Percentiles rank a stretch among this genome's conserved stretches.
Conservation (phyloP, 768 basidiomycete species). For the Termitomyces sp. region DNA sequence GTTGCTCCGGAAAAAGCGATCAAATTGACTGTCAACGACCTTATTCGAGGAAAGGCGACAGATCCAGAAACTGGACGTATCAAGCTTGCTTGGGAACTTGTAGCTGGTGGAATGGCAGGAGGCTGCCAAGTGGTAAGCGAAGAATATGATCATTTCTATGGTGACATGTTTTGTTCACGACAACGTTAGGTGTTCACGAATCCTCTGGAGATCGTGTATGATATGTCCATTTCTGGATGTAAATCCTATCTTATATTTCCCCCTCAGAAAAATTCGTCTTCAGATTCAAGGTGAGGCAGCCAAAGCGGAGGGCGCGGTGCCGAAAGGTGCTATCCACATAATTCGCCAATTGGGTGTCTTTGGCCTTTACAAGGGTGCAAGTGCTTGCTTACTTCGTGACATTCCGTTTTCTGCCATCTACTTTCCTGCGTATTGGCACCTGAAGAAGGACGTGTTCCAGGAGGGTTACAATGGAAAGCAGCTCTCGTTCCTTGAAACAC, state of each 20-base stretch:
- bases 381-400: constrained; percentile 90
- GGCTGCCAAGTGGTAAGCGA: constrained; percentile 93
- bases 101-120: constrained; percentile 91
- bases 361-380: constrained; percentile 90
- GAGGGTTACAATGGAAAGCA: constrained; percentile 96
- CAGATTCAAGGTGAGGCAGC: constrained; percentile 96
- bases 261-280: constrained; percentile 78
- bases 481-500: constrained; percentile 84
- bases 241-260: constrained; percentile 6
- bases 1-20: constrained; percentile 98
- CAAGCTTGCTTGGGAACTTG: constrained; percentile 81
- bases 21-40: constrained; percentile 94
- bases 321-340: constrained; percentile 88
- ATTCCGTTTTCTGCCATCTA: constrained; percentile 97
- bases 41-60: constrained; percentile 75
- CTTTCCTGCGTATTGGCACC: constrained; percentile 82
- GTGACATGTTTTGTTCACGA: constrained; percentile 4
- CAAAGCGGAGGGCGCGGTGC: constrained; percentile 72
- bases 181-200: constrained; percentile 84
- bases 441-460: constrained; percentile 91
- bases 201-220: constrained; percentile 92
- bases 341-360: constrained; percentile 88
- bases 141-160: neutral
- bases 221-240: neutral
- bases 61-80: constrained; percentile 97